A percentile compares a stretch with the other conserved stretches of the same genome.
phyloP scores from a whole-genome alignment of 2,329 filamentous ascomycete genomes.

The Colletotrichum filicis region DNA sequence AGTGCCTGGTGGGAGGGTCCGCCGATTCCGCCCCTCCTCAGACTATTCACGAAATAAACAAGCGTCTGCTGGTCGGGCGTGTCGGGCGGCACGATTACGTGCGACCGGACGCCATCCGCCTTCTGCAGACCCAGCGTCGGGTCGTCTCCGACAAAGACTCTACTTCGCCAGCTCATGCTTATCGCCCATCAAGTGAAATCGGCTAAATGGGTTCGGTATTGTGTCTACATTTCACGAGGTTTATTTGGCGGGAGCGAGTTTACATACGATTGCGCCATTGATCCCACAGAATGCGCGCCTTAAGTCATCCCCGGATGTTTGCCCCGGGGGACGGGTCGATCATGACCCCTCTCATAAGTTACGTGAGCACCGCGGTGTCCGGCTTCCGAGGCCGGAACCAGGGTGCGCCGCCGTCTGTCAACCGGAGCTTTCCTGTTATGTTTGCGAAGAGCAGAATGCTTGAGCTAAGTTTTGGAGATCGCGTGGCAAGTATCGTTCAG shows the following conservation, averaged over 20 bases:
- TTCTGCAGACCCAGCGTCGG: conserved; percentile 9
- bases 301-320: background rate
- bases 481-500: background rate
- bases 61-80: background rate
- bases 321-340: background rate
- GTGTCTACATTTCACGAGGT: too few species aligned
- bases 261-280: background rate
- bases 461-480: background rate
- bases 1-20: background rate
- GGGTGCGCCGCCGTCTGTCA: background rate
- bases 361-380: background rate
- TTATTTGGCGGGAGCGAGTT: too few species aligned
- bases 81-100: conserved; percentile 3
- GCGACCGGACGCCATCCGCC: conserved; percentile 6
- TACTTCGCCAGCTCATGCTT: background rate
- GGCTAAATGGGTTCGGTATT: too few species aligned
- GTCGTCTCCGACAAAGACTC: background rate
- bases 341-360: background rate
- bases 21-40: background rate
- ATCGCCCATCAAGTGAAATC: background rate
- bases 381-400: background rate
- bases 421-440: background rate
- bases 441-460: background rate
- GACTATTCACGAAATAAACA: background rate
- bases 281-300: background rate